A percentile compares a stretch with the other conserved stretches of the same genome.
Conservation (phyloP, 345 rosid genomes). For the Mangifera indica region DNA sequence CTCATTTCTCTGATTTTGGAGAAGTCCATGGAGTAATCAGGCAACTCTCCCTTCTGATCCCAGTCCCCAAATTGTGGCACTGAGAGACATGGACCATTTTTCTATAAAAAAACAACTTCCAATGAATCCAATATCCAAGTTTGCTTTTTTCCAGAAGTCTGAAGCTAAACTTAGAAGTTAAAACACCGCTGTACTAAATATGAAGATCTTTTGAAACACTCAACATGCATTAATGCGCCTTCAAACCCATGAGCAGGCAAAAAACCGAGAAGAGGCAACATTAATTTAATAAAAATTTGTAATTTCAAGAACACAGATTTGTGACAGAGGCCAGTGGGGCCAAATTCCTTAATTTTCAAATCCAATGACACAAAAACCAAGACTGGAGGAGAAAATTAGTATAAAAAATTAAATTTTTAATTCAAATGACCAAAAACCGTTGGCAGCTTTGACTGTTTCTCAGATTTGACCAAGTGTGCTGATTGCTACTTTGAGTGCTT, state of each 20-base stretch:
- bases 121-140: not conserved
- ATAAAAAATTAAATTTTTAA: too few species aligned
- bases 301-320: not conserved
- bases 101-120: constrained; percentile 34
- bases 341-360: not conserved
- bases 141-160: not conserved
- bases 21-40: constrained; percentile 92
- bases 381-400: not conserved
- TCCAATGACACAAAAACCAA: not conserved
- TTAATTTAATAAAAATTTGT: not conserved
- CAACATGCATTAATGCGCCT: not conserved
- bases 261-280: not conserved
- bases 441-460: constrained; percentile 16
- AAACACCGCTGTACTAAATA: not conserved
- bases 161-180: not conserved
- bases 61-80: constrained; percentile 98
- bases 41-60: constrained; percentile 88
- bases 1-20: constrained; percentile 90
- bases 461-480: not conserved
- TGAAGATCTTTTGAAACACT: not conserved
- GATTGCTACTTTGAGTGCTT: constrained; percentile 10
- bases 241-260: not conserved
- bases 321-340: not conserved
- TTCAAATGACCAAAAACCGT: not conserved
- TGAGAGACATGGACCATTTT: constrained; percentile 78